phyloP scores from a whole-genome alignment of 1,284 basidiomycete species.

The Sporisorium sorghi region DNA sequence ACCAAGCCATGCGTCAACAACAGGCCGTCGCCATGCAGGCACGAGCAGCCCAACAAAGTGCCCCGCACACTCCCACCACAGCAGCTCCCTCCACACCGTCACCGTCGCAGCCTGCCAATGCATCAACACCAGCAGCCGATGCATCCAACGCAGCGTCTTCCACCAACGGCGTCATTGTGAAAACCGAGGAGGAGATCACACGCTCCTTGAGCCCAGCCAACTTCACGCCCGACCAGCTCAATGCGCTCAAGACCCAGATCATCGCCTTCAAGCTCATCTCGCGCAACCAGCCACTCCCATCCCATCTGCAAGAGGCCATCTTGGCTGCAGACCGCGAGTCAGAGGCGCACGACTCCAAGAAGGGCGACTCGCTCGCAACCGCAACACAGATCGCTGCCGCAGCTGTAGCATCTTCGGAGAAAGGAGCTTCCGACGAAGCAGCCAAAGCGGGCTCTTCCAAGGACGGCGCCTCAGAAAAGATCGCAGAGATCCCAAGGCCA shows the following conservation, averaged over 20 bases:
- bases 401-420: slow-evolving; percentile 69
- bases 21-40: slow-evolving; percentile 56
- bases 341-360: slow-evolving; percentile 70
- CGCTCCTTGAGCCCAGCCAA: slow-evolving; percentile 52
- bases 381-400: slow-evolving; percentile 83
- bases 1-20: slow-evolving; percentile 63
- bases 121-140: slow-evolving; percentile 27
- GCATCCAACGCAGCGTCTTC: slow-evolving; percentile 17
- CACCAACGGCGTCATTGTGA: slow-evolving; percentile 41
- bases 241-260: slow-evolving; percentile 86
- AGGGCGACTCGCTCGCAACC: slow-evolving; percentile 73
- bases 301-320: slow-evolving; percentile 82
- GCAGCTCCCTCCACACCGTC: slow-evolving; percentile 33
- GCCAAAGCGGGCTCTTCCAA: slow-evolving; percentile 33
- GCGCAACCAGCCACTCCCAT: slow-evolving; percentile 83
- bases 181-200: slow-evolving; percentile 42
- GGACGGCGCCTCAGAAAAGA: slow-evolving; percentile 50
- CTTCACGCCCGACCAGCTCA: slow-evolving; percentile 83
- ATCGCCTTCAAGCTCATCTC: slow-evolving; percentile 86
- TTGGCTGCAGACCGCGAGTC: slow-evolving; percentile 65
- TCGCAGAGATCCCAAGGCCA: slow-evolving; percentile 52
- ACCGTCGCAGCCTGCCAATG: slow-evolving; percentile 24
- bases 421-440: slow-evolving; percentile 76
- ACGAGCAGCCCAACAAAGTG: slow-evolving; percentile 22
- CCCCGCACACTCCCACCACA: slow-evolving; percentile 13